Conservation (phyloP, 306 rosid genomes). For the Rubus idaeus region DNA sequence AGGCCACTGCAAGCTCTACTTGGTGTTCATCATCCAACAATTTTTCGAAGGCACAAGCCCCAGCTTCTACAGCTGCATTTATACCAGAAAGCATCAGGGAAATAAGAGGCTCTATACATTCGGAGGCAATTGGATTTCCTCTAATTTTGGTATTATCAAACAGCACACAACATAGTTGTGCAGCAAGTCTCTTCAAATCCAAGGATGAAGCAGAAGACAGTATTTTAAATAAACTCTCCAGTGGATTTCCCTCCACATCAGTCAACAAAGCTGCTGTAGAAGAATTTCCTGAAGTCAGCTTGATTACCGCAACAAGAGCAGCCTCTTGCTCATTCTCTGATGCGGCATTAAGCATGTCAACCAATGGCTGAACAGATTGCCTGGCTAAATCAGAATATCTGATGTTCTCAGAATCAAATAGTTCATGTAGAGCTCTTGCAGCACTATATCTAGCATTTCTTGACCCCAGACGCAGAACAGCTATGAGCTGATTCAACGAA, state of each 20-base stretch:
- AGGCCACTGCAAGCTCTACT: conserved; percentile 80
- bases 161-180: conserved; percentile 70
- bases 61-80: conserved; percentile 67
- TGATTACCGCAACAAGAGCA: conserved; percentile 75
- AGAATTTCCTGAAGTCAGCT: conserved; percentile 71
- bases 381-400: conserved; percentile 75
- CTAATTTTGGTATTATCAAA: conserved; percentile 66
- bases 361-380: conserved; percentile 86
- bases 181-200: conserved; percentile 78
- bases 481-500: conserved; percentile 86
- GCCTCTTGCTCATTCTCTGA: conserved; percentile 87
- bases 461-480: conserved; percentile 95
- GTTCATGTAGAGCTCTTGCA: conserved; percentile 82
- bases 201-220: conserved; percentile 70
- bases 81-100: conserved; percentile 70
- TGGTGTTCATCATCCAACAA: conserved; percentile 81
- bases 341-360: conserved; percentile 86
- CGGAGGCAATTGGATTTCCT: conserved; percentile 69
- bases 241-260: conserved; percentile 80
- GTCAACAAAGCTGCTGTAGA: conserved; percentile 57
- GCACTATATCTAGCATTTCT: conserved; percentile 93
- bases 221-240: conserved; percentile 71
- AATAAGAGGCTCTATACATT: conserved; percentile 74
- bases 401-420: conserved; percentile 64
- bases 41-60: conserved; percentile 86